Base-by-base conservation (phyloP, 805 yeast species). In the Spathaspora arborariae region DNA sequence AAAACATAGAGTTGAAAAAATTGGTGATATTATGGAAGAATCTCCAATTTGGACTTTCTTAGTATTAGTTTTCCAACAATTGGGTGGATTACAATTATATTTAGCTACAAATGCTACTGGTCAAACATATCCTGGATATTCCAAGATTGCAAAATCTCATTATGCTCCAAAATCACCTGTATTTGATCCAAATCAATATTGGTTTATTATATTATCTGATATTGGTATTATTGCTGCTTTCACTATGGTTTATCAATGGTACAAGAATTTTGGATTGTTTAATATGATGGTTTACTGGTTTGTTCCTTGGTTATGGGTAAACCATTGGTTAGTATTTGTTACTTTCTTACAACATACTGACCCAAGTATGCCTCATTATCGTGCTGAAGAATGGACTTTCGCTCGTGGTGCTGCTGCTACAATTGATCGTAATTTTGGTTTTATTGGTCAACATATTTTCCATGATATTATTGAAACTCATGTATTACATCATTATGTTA, bases 391-490 rank as follows among this genome's bases (percentile, higher is more conserved):
- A 63, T 80, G 85, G 85, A 80, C 75, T 48, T 80, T 80, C 54
- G 84, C 84, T 47, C 70, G 81, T 57, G 85, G 85, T 61, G 84
- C 85, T 7, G 84, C 84, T 51, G 79, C 84, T 39, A 80, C 85
- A 33, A 78, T 80, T 51, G 85, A 80, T 60, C 71, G 85, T 63
- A 72, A 80, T 52, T 80, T 74, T 59, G 84, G 84, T 9, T 78
- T 80, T 49, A 61, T 80, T 45, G 85, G 84, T 47, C 76, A 67
- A 56, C 75, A 72, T 54, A 72, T 78, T 48, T 77, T 78, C 73
- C 82, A 78, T 54, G 82, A 78, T 57, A 78, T 78, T 51, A 77
- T 78, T 52, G 82, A 78, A 62, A 78, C 82, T 34, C 82, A 78
- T 54, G 81, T 78, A 44, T 69, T 76, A 54, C 82, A 78, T 56